These are phyloP conservation scores for Thraustochytrium sp. DNA, from an alignment of 352 stramenopile species.

Conservation along the genomic window DNA sequence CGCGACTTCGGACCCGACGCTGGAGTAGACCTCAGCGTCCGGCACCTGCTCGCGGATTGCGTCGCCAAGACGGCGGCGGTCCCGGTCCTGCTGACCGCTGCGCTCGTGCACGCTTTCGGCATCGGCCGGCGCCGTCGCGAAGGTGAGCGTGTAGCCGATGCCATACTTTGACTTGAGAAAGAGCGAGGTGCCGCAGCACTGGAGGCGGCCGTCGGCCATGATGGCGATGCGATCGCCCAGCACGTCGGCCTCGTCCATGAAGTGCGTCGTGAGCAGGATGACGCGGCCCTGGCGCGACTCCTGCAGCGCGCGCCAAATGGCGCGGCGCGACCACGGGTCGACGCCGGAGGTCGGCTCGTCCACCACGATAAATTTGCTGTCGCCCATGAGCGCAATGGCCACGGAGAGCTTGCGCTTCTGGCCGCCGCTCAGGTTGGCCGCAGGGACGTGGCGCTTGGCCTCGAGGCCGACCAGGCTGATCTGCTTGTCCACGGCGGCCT, in stretches of 20 bases:
- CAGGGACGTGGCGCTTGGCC: conserved; percentile 69
- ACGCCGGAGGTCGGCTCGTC: conserved; percentile 87
- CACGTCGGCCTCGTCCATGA: conserved; percentile 81
- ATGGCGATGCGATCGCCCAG: conserved; percentile 65
- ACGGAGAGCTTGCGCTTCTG: conserved; percentile 92
- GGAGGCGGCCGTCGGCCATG: conserved; percentile 58
- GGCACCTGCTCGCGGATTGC: conserved; percentile 28
- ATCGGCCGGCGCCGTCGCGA: conserved; percentile 3
- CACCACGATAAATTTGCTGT: conserved; percentile 75
- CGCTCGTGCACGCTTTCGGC: conserved; percentile 15
- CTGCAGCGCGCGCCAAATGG: conserved; percentile 87
- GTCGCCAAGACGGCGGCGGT: conserved; percentile 49
- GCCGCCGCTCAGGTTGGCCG: conserved; percentile 72
- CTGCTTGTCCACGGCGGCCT: conserved; percentile 61
- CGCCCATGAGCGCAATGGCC: conserved; percentile 87
- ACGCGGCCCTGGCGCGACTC: conserved; percentile 68
- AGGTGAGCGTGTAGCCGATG: conserved; percentile 48
- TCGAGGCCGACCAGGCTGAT: conserved; percentile 78
- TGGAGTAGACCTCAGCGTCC: conserved; percentile 50
- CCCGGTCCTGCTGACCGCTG: conserved; percentile 31
- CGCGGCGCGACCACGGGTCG: conserved; percentile 87
- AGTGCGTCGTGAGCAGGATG: conserved; percentile 88
- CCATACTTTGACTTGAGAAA: conserved; percentile 50
- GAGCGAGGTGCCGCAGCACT: conserved; percentile 59
- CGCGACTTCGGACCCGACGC: conserved; percentile 64